phyloP scores from a whole-genome alignment of 2,329 filamentous ascomycete genomes.

The Stagonosporopsis cucurbitacearum region DNA sequence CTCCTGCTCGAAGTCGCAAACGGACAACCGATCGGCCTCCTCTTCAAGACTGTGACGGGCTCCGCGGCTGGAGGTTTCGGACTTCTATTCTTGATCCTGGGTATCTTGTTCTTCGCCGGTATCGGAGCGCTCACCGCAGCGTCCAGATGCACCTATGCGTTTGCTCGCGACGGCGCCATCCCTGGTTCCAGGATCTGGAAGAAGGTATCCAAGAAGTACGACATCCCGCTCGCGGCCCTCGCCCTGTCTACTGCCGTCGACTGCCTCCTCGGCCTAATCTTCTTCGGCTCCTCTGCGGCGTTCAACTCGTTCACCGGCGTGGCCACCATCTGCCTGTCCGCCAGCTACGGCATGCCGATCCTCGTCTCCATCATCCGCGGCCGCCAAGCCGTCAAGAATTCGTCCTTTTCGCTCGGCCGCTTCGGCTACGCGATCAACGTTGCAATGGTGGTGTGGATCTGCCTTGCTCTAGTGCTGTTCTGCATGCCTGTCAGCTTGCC shows the following conservation, averaged over 20 bases:
- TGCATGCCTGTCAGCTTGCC: conserved; percentile 68
- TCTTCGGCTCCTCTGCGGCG: conserved; percentile 77
- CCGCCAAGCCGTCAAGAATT: conserved; percentile 69
- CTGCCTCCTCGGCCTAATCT: conserved; percentile 76
- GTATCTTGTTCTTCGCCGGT: conserved; percentile 78
- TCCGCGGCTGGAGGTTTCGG: conserved; percentile 76
- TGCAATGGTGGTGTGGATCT: conserved; percentile 73
- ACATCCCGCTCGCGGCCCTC: conserved; percentile 74
- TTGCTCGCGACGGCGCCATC: conserved; percentile 76
- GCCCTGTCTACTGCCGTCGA: conserved; percentile 72
- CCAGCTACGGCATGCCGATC: conserved; percentile 78
- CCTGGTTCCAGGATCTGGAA: conserved; percentile 72
- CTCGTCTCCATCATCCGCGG: conserved; percentile 72
- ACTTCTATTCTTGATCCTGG: conserved; percentile 75
- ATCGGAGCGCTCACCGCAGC: conserved; percentile 77
- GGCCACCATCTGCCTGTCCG: conserved; percentile 77
- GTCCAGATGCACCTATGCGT: conserved; percentile 76
- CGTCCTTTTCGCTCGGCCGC: conserved; percentile 70
- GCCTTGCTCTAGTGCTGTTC: conserved; percentile 73
- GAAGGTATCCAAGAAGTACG: conserved; percentile 67
- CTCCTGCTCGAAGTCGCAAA: conserved; percentile 69
- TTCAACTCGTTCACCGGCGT: conserved; percentile 83
- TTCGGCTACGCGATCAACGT: conserved; percentile 74
- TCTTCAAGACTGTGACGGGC: conserved; percentile 79
- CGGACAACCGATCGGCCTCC: conserved; percentile 75